Percentiles rank a stretch among this genome's conserved stretches.
Conservation (phyloP, 805 yeast genomes). For the Lachancea meyersii region DNA sequence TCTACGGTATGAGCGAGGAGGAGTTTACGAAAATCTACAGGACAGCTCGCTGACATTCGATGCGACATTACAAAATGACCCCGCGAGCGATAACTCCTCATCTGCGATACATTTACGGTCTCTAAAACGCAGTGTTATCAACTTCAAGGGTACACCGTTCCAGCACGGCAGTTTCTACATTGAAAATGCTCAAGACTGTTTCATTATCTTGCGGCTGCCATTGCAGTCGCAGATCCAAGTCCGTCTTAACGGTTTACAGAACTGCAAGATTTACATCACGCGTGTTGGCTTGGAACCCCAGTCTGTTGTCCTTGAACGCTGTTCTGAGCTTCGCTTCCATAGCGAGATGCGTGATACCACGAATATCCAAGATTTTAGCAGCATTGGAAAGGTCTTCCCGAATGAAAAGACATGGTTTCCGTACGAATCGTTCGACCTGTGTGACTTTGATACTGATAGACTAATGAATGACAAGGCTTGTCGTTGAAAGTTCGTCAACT, state of each 20-base stretch:
- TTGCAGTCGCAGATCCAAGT: conserved; percentile 19
- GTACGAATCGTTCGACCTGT: not conserved
- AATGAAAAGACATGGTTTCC: not conserved
- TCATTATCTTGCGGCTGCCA: conserved; percentile 13
- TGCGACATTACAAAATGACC: not conserved
- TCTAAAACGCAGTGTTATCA: conserved; percentile 12
- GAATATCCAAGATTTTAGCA: conserved; percentile 23
- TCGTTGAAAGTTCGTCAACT: too few species aligned
- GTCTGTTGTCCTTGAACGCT: conserved; percentile 24
- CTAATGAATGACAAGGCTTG: too few species aligned
- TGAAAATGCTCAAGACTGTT: conserved; percentile 15
- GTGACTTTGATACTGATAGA: not conserved
- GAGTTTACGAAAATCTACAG: not conserved
- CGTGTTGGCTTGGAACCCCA: conserved; percentile 10
- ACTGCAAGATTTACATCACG: conserved; percentile 20
- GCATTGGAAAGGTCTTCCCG: conserved; percentile 7
- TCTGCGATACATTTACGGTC: conserved; percentile 17
- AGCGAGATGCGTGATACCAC: conserved; percentile 11
- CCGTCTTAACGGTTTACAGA: conserved; percentile 19
- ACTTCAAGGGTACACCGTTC: conserved; percentile 16
- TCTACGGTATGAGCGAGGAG: not conserved
- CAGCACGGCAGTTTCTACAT: conserved; percentile 23
- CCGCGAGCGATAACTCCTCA: not conserved
- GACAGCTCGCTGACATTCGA: not conserved
- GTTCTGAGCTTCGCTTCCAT: conserved; percentile 20